Base-by-base conservation (phyloP, 768 basidiomycete genomes). In the Xerocomellus amylosporus region DNA sequence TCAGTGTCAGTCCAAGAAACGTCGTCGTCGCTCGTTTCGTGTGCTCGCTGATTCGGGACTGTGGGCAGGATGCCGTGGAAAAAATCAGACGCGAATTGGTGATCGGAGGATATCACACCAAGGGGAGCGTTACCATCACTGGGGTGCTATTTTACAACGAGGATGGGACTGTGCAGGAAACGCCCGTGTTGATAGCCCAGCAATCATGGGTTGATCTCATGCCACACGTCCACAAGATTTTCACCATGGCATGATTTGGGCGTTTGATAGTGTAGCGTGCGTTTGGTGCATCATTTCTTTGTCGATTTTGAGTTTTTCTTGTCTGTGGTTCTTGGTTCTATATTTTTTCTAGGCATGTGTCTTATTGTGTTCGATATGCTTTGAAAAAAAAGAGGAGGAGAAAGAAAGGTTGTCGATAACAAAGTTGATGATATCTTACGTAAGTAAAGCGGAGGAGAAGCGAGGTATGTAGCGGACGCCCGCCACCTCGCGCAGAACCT, bases 191-290 rank as follows among this genome's bases (percentile, higher is more conserved):
- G 47, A 28, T 54, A 22, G 54, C 52, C 5, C 30, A 39, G 40
- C 49, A 43, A 19, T 58, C 55, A 15, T 58, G 57, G 57, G 4
- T 36, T 22, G 45, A 58, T 43, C 55, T 58, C 36, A 58, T 58
- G 55, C 12, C 30, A 2, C 19, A 58, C 26, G 49, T 58, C 17
- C 49, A 58, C 36, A 56, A 49, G 24, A 34, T 49, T 13, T 52
- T 34, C 26, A n/a, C n/a, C n/a, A n/a, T n/a, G n/a, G n/a, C n/a
- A 28, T 28, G 28, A 28, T 20, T 24, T 39, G 6, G 10, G 26
- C 8, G 22, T 10, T 8, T 46, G 34, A 54, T 22, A 7, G 22
- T 44, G 8, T 19, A 24, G 24, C 4, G 24, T 24, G 24, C 24
- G 24, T 24, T 24, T 24, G 24, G 24, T 24, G 24, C 24, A 2